A percentile compares a stretch with the other conserved stretches of the same genome.
phyloP scores from a whole-genome alignment of 2,329 filamentous ascomycete species.

The Neonectria hederae region DNA sequence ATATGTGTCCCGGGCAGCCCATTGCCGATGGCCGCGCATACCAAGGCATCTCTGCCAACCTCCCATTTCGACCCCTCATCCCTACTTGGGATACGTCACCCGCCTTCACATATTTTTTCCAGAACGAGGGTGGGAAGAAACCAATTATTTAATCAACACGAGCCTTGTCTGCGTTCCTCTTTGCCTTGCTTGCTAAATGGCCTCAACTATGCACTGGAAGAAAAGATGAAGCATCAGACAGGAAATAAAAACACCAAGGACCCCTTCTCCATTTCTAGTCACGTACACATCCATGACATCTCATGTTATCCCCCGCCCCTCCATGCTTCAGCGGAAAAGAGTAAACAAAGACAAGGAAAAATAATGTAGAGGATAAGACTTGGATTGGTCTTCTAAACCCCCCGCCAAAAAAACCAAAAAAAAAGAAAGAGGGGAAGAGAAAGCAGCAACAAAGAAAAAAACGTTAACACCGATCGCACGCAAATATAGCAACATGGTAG shows the following conservation, averaged over 20 bases:
- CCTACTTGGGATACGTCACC: background rate
- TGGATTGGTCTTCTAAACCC: conserved; percentile 6
- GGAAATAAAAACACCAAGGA: background rate
- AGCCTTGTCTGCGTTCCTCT: background rate
- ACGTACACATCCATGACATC: conserved; percentile 7
- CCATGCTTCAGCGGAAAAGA: conserved; percentile 11
- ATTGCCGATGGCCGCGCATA: background rate
- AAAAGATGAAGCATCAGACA: background rate
- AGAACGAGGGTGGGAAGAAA: too few species aligned
- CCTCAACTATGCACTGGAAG: conserved; percentile 3
- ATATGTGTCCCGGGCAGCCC: background rate
- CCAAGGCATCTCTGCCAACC: background rate
- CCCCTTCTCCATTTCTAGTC: background rate
- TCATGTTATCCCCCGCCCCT: conserved; percentile 5
- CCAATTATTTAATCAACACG: background rate
- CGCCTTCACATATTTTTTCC: background rate
- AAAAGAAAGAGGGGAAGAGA: background rate
- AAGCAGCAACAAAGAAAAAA: conserved; percentile 5
- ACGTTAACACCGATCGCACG: conserved; percentile 22
- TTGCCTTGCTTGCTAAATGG: background rate
- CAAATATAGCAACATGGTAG: conserved; percentile 34
- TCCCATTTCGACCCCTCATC: background rate
- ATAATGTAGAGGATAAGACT: conserved; percentile 12
- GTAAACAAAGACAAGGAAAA: conserved; percentile 20
- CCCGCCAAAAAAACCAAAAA: too few species aligned